Conservation (phyloP, 495 filamentous ascomycete species). For the Talaromyces nanjingensis region DNA sequence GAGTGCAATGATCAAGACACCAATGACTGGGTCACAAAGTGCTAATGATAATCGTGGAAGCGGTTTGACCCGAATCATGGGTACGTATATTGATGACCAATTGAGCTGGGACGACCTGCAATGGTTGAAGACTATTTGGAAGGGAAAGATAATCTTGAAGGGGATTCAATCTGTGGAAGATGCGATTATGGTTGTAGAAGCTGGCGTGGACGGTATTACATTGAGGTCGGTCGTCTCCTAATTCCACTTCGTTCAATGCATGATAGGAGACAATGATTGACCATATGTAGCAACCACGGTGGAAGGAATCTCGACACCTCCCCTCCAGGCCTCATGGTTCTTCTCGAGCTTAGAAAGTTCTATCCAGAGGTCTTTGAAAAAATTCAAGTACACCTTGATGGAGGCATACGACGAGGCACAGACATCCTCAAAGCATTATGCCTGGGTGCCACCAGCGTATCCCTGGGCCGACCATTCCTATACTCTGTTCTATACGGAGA, state of each 20-base stretch:
- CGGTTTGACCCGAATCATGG: constrained; percentile 53
- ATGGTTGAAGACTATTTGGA: constrained; percentile 43
- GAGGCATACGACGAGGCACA: constrained; percentile 54
- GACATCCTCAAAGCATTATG: constrained; percentile 67
- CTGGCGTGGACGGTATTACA: constrained; percentile 50
- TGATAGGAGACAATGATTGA: neutral
- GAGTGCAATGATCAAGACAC: constrained; percentile 36
- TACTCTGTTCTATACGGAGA: constrained; percentile 43
- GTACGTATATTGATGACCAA: constrained; percentile 57
- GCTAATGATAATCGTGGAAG: constrained; percentile 53
- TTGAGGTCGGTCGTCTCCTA: constrained; percentile 20
- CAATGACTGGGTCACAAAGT: constrained; percentile 41
- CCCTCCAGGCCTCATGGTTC: constrained; percentile 50
- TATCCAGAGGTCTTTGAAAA: constrained; percentile 53
- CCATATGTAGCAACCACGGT: constrained; percentile 58
- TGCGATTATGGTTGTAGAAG: constrained; percentile 45
- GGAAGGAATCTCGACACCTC: constrained; percentile 61
- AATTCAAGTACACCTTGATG: constrained; percentile 62
- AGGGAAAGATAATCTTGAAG: constrained; percentile 51
- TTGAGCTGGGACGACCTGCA: constrained; percentile 43
- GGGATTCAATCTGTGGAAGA: constrained; percentile 50
- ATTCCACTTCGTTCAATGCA: constrained; percentile 10
- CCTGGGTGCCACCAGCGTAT: constrained; percentile 57
- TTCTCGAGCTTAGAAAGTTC: constrained; percentile 58
- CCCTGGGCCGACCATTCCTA: constrained; percentile 56